Evolutionary conservation across 768 basidiomycete genomes (phyloP), one percentile per base, ranked within the genome.

Genomic region (Psilocybe subaeruginosa): DNA sequence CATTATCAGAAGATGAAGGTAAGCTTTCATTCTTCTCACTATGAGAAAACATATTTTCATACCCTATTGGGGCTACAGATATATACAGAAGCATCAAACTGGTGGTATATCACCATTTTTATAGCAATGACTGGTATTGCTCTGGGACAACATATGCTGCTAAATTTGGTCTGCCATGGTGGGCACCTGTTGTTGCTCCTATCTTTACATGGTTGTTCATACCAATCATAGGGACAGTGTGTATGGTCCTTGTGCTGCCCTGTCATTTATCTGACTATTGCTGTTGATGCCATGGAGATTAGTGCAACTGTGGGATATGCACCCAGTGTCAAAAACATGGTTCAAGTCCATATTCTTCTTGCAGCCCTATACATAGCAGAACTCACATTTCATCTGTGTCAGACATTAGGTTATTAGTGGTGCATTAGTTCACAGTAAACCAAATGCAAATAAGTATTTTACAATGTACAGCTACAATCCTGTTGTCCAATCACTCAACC

Each of bases 391-490:
- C 5, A 8, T 14, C 9, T 3, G 16, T 35, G n/a, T 54, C 27
- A 85, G 75, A 85, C 85, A 77, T 68, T 85, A 35, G 82, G 78
- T 23, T 23, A 23, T 23, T 23, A 23, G 23, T 6, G 79, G 77
- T 1, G 75, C 69, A 39, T 72, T 81, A 57, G 78, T 79, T 60
- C 82, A 78, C 2, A 83, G 78, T 50, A 78, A 76, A 59, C 78
- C 70, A 41, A 75, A 82, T 29, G 82, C 83, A 9, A 86, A 82
- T 70, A 80, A 82, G 80, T 79, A 76, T 61, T 73, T 70, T 61
- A 73, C 75, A 0, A 70, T 77, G 45, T 75, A 77, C 59, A 84
- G 82, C 17, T 78, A 67, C 57, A 76, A 82, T 54, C 80, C 81
- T 6, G 73, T 79, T 47, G 67, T 73, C 23, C 83, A 86, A 69